phyloP scores from a whole-genome alignment of 2,329 filamentous ascomycete genomes.

The Aspergillus ochraceus region DNA sequence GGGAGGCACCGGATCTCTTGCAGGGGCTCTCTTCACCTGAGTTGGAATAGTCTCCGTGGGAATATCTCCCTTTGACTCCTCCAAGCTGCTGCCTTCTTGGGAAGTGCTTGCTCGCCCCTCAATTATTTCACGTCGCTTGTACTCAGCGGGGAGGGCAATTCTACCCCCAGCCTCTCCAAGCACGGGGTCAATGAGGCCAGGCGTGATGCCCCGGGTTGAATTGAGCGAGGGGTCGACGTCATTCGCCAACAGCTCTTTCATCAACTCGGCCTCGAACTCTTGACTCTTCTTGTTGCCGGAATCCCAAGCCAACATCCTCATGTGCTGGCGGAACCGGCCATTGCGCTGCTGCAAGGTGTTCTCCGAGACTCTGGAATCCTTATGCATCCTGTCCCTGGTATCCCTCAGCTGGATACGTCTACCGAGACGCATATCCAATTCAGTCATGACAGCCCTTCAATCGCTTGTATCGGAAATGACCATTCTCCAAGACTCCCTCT shows the following conservation, averaged over 20 bases:
- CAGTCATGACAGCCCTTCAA: too few species aligned
- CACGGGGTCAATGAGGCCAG: conserved; percentile 20
- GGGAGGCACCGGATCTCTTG: background rate
- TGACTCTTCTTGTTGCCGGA: conserved; percentile 24
- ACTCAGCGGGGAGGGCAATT: conserved; percentile 13
- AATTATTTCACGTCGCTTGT: too few species aligned
- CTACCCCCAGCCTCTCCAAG: conserved; percentile 21
- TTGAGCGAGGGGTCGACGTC: conserved; percentile 15
- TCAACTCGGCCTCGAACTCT: conserved; percentile 6
- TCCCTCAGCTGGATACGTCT: conserved; percentile 27
- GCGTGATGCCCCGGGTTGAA: conserved; percentile 24
- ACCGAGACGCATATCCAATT: conserved; percentile 23
- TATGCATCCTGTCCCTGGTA: conserved; percentile 30
- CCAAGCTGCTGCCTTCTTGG: too few species aligned
- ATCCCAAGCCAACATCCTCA: conserved; percentile 29
- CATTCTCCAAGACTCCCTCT: too few species aligned
- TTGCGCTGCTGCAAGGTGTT: conserved; percentile 27
- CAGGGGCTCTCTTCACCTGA: too few species aligned
- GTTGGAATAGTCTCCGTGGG: too few species aligned
- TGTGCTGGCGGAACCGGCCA: conserved; percentile 26
- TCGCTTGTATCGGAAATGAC: too few species aligned
- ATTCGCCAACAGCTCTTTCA: conserved; percentile 4
- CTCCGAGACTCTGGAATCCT: conserved; percentile 12
- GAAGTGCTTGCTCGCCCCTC: too few species aligned
- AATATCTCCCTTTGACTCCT: too few species aligned